Base-by-base conservation (phyloP, 1,284 basidiomycete genomes). In the Cryptococcus sp. region DNA sequence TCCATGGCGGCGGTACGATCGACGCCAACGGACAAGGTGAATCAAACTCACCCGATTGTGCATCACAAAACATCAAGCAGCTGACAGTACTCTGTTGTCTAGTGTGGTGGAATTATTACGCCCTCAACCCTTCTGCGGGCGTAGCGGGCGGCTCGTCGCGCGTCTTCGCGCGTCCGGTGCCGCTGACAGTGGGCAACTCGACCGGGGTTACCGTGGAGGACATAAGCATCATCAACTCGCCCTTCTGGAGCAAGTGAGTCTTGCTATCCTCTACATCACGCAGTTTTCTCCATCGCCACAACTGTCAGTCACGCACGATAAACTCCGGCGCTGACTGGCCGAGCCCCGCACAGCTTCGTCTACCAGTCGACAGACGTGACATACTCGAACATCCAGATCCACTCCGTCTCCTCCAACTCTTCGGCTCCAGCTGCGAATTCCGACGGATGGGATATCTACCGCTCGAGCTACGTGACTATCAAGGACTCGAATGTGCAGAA, bases 371-470 rank as follows among this genome's bases (percentile, higher is more conserved):
- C 57, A 20, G 55, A 67, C 49, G 62, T 68, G 42, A 65, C 62
- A 0, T 67, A 69, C 52, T 54, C 58, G 23, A 64, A 70, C 47
- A 67, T 70, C 55, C 58, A 55, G 41, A 66, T 69, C 56, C 54
- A 60, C 45, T 61, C 64, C 16, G 47, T 64, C 20, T 66, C 63
- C 15, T 55, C 55, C 48, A 71, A 69, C 42, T 62, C 55, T n/a
- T 63, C 61, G 38, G 67, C 65, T 25, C 55, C 50, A 16, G 63
- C 65, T 15, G 64, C 64, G 38, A 86, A 87, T 65, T 85, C 85
- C 52, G 85, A 86, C 63, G 85, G 85, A 8, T 86, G 85, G 85
- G 83, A 87, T 65, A 83, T 85, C 22, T 86, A 86, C 68, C 81
- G 84, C 38, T 64, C 59, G n/a, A 60, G 51, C 50, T 63, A 69